Base-by-base conservation (phyloP, 2,329 filamentous ascomycete species). In the Colletotrichum sp. region DNA sequence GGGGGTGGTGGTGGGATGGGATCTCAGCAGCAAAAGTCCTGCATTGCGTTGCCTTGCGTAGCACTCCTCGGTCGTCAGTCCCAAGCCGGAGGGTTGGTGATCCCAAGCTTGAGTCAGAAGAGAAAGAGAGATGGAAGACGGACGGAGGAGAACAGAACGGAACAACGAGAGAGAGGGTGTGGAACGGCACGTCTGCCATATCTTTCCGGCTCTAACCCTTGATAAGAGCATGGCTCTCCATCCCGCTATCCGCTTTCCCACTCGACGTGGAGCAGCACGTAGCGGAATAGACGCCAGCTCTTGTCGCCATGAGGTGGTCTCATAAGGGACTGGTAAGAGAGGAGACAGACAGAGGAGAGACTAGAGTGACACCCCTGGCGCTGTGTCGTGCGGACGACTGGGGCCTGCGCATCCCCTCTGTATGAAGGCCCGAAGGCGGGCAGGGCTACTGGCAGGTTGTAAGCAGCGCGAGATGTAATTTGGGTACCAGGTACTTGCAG, bases 231-330 rank as follows among this genome's bases (percentile, higher is more conserved):
- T 16, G 34, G 63, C 70, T 65, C 67, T 16, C 55, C 59, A 39
- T 52, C 43, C 59, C 43, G 43, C 43, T 48, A 69, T 65, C 64
- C 34, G 63, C 30, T 67, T 57, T 72, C 63, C 63, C 69, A 55
- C 69, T 70, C 63, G 12, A 60, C 73, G 73, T 75, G 73, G 63
- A 75, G 73, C 59, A 66, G 43, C 55, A 72, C 43, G 55, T 26
- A 55, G 32, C 48, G 64, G 24, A 67, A 67, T 24, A 67, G 43
- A 36, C 21, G 72, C 48, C 52, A 36, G 32, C 26, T 52, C 21
- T 21, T 24, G 32, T 34, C 48, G 24, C 28, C 21, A 18, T 43
- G 69, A 24, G 13, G 61, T 36, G 61, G 59, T 61, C 28, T 32
- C 28, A 32, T 34, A 61, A 28, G 55, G 24, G 10, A 26, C 26